Base-by-base conservation (phyloP, 495 filamentous ascomycete species). In the Trichoderma erinaceum region DNA sequence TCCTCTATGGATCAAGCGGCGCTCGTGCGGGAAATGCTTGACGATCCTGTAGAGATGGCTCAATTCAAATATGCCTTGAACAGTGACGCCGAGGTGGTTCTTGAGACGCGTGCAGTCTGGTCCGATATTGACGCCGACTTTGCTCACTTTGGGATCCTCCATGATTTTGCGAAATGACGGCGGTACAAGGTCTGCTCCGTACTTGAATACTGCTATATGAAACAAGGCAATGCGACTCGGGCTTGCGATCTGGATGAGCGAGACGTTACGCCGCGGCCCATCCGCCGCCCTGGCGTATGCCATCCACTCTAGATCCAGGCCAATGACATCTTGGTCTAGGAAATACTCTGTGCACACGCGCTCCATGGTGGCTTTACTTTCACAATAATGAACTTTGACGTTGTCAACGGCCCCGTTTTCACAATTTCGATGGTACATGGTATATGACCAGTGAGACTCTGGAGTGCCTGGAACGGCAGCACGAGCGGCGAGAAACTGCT, bases 221-320 rank as follows among this genome's bases (percentile, higher is more conserved):
- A 96, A 93, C 3, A 97, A 80, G 0, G 83, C 90, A 66, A 97
- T 88, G n/a, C 90, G 89, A 64, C 87, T 85, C 70, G 89, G 83
- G 68, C 87, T 91, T 10, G 92, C 92, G 23, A 97, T 68, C 75
- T 97, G 93, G 48, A 96, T 87, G 27, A 96, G 74, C 0, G 88
- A 90, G 4, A 94, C 83, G 69, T 94, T 92, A 50, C 80, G 79
- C 68, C 85, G 86, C 48, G 85, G 76, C 12, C 83, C 81, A 58
- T 81, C 73, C 66, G 69, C 70, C 64, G 71, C 74, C 16, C 69
- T 76, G 21, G 84, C 77, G n/a, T 84, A 76, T 23, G 83, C 69
- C 69, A 82, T 78, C 93, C 93, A 97, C 78, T 97, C 93, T 71
- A 97, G 82, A 73, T 97, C 93, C 69, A 97, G 92, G 10, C 92